These are phyloP conservation scores for Zasmidium angulare DNA, from an alignment of 2,329 filamentous ascomycete species.

Conservation along the genomic window DNA sequence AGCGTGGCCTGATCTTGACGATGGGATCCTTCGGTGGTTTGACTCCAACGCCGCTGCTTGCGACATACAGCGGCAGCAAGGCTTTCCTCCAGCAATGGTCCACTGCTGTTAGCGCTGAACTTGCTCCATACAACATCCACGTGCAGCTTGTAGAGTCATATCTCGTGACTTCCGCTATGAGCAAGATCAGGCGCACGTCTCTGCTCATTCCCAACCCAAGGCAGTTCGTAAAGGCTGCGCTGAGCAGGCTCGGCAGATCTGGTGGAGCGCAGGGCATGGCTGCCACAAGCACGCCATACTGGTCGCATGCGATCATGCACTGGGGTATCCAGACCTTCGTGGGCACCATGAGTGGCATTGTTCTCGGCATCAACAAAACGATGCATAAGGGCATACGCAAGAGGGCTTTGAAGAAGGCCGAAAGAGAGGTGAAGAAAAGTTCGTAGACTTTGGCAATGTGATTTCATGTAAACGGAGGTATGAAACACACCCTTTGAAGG, in stretches of 20 bases:
- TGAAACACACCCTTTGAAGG: neutral
- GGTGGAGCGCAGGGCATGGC: slow-evolving; percentile 76
- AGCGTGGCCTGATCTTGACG: slow-evolving; percentile 85
- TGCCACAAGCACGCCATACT: slow-evolving; percentile 87
- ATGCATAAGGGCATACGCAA: slow-evolving; percentile 84
- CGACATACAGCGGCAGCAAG: slow-evolving; percentile 96
- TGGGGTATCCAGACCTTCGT: slow-evolving; percentile 69
- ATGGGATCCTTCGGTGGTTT: slow-evolving; percentile 97
- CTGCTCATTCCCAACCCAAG: slow-evolving; percentile 77
- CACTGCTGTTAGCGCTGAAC: slow-evolving; percentile 77
- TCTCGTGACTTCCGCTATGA: slow-evolving; percentile 94
- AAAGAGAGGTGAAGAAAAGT: slow-evolving; percentile 73
- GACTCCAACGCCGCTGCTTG: slow-evolving; percentile 85
- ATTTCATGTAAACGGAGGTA: neutral
- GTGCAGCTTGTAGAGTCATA: slow-evolving; percentile 93
- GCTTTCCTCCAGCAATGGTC: slow-evolving; percentile 98
- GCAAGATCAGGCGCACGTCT: slow-evolving; percentile 82
- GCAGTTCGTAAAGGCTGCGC: slow-evolving; percentile 73
- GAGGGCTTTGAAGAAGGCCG: slow-evolving; percentile 79
- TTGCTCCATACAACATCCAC: slow-evolving; percentile 75
- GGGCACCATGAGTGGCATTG: slow-evolving; percentile 57
- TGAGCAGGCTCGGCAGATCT: slow-evolving; percentile 76
- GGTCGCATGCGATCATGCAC: slow-evolving; percentile 86
- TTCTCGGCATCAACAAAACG: slow-evolving; percentile 61
- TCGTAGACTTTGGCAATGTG: neutral